Base-by-base conservation (phyloP, 164 flowering plant species). In the Cinnamomum micranthum region DNA sequence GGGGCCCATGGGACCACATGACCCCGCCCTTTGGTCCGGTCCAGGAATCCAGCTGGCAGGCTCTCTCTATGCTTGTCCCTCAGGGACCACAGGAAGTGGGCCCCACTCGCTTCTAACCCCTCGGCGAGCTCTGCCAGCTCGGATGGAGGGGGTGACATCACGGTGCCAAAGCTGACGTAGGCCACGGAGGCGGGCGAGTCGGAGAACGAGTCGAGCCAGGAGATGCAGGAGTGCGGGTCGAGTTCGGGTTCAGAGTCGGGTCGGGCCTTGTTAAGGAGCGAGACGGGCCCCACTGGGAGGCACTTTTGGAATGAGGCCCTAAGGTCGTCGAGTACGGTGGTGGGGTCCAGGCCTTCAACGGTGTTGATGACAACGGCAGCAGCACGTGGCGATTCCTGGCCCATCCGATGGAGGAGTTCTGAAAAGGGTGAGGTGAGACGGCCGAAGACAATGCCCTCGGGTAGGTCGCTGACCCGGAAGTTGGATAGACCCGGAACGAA, bases 111-210 rank as follows among this genome's bases (percentile, higher is more conserved):
- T 63, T 84, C 84, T n/a, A 84, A 24, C 1, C 79, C 87, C 64
- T 77, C 60, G 1, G 85, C 85, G n/a, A 84, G 72, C 4, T 75
- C 77, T 11, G 64, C 66, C 64, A 82, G 74, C 71, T 82, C 87
- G 1, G 62, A 0, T 0, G 87, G 77, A 6, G 80, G 79, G 17
- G 75, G 80, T 3, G 74, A 22, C 50, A 24, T 65, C 60, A 79
- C 76, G 0, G 90, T 75, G 6, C 97, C 97, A 52, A 90, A 92
- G 80, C 86, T 76, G 10, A 92, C 71, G 68, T 92, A 90, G 1
- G 76, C 89, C 1, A 89, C 92, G 0, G 93, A 84, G 2, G 74
- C 35, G 0, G 80, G 68, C 0, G 73, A 68, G 14, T 84, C 78
- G 17, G 28, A 4, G 9, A 24, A 17, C 66, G 65, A 35, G 71